Percentiles rank a stretch among this genome's conserved stretches.
Conservation (phyloP, 805 yeast species). For the Ogataea paradorogensis region DNA sequence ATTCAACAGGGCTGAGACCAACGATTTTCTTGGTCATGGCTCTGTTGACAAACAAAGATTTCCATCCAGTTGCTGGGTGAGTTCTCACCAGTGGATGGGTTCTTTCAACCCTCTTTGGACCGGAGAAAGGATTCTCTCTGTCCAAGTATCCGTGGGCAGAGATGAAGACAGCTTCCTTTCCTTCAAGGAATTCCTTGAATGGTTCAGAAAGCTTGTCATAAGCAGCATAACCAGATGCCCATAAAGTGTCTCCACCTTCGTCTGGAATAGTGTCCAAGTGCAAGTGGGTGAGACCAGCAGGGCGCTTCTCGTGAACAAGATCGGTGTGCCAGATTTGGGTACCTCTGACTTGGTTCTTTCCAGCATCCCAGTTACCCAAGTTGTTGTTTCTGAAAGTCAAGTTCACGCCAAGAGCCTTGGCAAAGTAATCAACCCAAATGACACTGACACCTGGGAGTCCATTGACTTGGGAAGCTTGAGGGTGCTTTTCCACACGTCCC, state of each 20-base stretch:
- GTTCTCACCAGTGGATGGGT: conserved; percentile 62
- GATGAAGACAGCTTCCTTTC: conserved; percentile 44
- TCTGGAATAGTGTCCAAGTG: conserved; percentile 49
- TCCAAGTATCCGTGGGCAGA: conserved; percentile 41
- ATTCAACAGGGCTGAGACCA: conserved; percentile 51
- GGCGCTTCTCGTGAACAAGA: conserved; percentile 53
- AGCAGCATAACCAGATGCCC: conserved; percentile 58
- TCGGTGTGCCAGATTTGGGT: conserved; percentile 50
- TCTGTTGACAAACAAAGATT: conserved; percentile 53
- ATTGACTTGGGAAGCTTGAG: conserved; percentile 35
- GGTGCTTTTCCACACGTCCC: conserved; percentile 43
- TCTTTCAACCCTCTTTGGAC: conserved; percentile 49
- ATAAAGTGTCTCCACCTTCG: conserved; percentile 56
- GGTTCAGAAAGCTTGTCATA: conserved; percentile 54
- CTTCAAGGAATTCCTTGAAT: conserved; percentile 49
- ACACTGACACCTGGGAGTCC: conserved; percentile 38
- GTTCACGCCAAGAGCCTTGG: conserved; percentile 23
- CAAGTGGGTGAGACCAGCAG: conserved; percentile 54
- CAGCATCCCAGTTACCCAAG: conserved; percentile 20
- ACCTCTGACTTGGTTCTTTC: conserved; percentile 12
- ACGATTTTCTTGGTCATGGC: conserved; percentile 49
- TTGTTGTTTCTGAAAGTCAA: conserved; percentile 24
- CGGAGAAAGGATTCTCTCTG: conserved; percentile 42
- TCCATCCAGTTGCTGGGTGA: conserved; percentile 65
- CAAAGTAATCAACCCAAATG: conserved; percentile 40